Percentiles rank a stretch among this genome's conserved stretches.
These are phyloP conservation scores for Saccharomyces hybrid DNA, from an alignment of 1,139 yeast species.

Conservation along the genomic window DNA sequence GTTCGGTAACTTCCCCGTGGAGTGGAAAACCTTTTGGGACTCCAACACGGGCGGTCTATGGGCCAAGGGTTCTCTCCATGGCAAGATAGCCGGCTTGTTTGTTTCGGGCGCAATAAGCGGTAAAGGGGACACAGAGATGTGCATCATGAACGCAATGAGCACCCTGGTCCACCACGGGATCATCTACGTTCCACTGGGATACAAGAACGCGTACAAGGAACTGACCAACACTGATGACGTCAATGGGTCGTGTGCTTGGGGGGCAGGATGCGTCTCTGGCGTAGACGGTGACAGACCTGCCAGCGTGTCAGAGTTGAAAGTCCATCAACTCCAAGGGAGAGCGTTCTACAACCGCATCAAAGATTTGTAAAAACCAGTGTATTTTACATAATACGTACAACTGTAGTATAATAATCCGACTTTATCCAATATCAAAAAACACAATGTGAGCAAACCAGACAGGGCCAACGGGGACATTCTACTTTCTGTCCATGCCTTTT, in stretches of 20 bases:
- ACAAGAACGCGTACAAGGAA: slow-evolving; percentile 48
- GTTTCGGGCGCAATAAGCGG: slow-evolving; percentile 74
- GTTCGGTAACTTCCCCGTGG: slow-evolving; percentile 68
- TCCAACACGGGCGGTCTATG: slow-evolving; percentile 61
- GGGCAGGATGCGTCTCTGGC: slow-evolving; percentile 69
- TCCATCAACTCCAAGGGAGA: slow-evolving; percentile 50
- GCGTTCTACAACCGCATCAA: slow-evolving; percentile 31
- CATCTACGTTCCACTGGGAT: slow-evolving; percentile 68
- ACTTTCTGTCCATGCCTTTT: neutral
- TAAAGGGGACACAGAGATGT: slow-evolving; percentile 51
- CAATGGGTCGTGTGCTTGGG: slow-evolving; percentile 77
- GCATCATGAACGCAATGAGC: slow-evolving; percentile 53
- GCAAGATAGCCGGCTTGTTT: slow-evolving; percentile 65
- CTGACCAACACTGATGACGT: slow-evolving; percentile 51
- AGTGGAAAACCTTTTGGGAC: slow-evolving; percentile 69
- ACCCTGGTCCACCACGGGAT: slow-evolving; percentile 67
- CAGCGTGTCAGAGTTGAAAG: slow-evolving; percentile 48
- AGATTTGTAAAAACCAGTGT: slow-evolving; percentile 4
- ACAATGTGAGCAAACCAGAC: too few relatives aligned
- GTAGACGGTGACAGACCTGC: slow-evolving; percentile 69
- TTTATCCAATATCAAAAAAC: neutral
- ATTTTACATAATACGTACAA: neutral
- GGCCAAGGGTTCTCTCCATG: slow-evolving; percentile 61
- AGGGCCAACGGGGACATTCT: neutral
- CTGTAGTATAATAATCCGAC: too few relatives aligned